Percentiles rank a stretch among this genome's conserved stretches.
phyloP scores from a whole-genome alignment of 1,284 basidiomycete genomes.

The Vanrija sp. region DNA sequence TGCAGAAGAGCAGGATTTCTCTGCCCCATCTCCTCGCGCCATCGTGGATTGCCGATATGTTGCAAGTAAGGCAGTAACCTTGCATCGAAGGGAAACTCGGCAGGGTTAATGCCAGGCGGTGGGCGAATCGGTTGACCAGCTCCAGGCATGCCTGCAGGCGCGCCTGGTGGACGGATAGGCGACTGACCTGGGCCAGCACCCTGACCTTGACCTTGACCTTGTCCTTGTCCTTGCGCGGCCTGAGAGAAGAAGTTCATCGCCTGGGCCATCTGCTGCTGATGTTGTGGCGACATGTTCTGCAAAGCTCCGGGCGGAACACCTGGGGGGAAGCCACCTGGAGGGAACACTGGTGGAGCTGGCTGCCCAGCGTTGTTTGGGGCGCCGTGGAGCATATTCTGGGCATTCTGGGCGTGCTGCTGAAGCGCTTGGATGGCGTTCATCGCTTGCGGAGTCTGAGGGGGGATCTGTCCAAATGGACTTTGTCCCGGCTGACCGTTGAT shows the following conservation, averaged over 20 bases:
- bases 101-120: slow-evolving; percentile 18
- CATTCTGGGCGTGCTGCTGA: slow-evolving; percentile 22
- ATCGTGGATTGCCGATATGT: slow-evolving; percentile 26
- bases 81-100: slow-evolving; percentile 43
- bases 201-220: too few relatives aligned
- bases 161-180: slow-evolving; percentile 5
- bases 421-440: slow-evolving; percentile 20
- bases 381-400: slow-evolving; percentile 12
- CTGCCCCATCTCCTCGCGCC: slow-evolving; percentile 31
- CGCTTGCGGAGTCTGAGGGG: slow-evolving; percentile 12
- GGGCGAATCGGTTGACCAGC: background rate
- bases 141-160: too few relatives aligned
- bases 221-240: background rate
- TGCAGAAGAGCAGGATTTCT: slow-evolving; percentile 26
- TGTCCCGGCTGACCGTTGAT: slow-evolving; percentile 13
- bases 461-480: slow-evolving; percentile 2
- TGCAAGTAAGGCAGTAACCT: slow-evolving; percentile 28
- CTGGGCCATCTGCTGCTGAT: slow-evolving; percentile 36
- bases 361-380: background rate
- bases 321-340: slow-evolving; percentile 9
- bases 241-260: slow-evolving; percentile 30
- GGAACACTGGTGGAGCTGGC: slow-evolving; percentile 4
- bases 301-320: slow-evolving; percentile 7
- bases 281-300: slow-evolving; percentile 24
- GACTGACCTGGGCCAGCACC: background rate